Base-by-base conservation (phyloP, 768 basidiomycete species). In the Suillus occidentalis region DNA sequence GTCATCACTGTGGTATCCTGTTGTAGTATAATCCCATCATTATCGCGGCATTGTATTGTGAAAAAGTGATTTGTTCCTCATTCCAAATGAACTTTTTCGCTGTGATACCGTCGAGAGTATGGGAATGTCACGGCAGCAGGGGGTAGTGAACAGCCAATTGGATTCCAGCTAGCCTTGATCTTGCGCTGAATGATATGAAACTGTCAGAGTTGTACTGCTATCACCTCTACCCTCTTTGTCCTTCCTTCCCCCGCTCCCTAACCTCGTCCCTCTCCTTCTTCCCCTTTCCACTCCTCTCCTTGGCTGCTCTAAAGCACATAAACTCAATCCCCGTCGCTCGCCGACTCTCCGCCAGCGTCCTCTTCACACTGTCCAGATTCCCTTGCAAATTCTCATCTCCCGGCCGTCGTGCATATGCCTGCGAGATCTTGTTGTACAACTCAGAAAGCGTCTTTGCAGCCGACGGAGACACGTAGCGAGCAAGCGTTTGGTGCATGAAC, bases 401-500 rank as follows among this genome's bases (percentile, higher is more conserved):
- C 6, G 90, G 87, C 40, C 92, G 86, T 36, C 92, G 88, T 45
- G 88, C 85, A 78, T 99, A 99, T 20, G 94, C 91, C 76, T 94
- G 89, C 14, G 95, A 97, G 68, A 99, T 98, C 70, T 90, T 93
- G 74, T 90, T 92, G 80, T 99, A 99, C 61, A 99, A 83, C 64
- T 97, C 92, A 37, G 94, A 91, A 34, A 99, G 85, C 58, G 89
- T 93, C 72, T 89, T 88, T 42, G 91, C 91, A 16, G 97, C 94
- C 8, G 83, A 72, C 1, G 89, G 82, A 18, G 92, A 91, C 62
- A 98, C 91, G 74, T 97, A 96, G 69, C 92, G 89, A 37, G 89
- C 87, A 49, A 99, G 81, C 7, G 93, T 95, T 79, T 99, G 97
- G 76, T 99, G 97, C 83, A 99, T 89, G 81, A 99, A 99, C 79